Conservation (phyloP, 306 rosid species). For the Quercus dentata region DNA sequence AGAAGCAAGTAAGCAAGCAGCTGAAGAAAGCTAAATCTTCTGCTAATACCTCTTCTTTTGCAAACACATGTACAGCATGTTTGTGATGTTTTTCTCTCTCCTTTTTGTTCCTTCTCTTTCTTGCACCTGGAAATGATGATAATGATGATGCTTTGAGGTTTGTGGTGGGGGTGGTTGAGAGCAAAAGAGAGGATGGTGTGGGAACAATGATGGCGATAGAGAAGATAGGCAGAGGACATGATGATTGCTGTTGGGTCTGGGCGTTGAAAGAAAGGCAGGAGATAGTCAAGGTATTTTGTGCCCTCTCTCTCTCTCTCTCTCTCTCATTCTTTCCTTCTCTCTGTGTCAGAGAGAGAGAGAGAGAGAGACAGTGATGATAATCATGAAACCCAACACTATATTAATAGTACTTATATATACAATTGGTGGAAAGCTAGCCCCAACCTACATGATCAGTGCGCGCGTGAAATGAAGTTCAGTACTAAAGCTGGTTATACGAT, state of each 20-base stretch:
- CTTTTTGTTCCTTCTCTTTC: conserved; percentile 12
- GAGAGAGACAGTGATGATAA: conserved; percentile 20
- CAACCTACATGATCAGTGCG: not conserved
- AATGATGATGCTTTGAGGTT: conserved; percentile 51
- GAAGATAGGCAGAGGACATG: conserved; percentile 50
- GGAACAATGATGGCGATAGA: conserved; percentile 73
- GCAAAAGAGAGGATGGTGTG: conserved; percentile 38
- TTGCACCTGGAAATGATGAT: conserved; percentile 34
- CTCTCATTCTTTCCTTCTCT: not conserved
- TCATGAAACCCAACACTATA: conserved; percentile 11
- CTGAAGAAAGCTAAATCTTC: conserved; percentile 5
- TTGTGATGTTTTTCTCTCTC: not conserved
- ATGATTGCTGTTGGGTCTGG: conserved; percentile 39
- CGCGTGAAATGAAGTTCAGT: not conserved
- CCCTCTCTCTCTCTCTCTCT: conserved; percentile 5
- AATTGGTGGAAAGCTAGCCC: not conserved
- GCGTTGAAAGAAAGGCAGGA: conserved; percentile 40
- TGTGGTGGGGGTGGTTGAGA: conserved; percentile 42
- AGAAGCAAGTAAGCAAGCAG: not conserved
- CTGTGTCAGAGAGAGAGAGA: conserved; percentile 11
- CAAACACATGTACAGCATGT: conserved; percentile 4
- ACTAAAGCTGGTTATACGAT: not conserved
- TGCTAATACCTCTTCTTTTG: not conserved
- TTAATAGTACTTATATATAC: not conserved
- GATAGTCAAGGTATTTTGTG: conserved; percentile 29